Evolutionary conservation across 345 rosid genomes (phyloP).

Genomic region (Crucihimalaya himalaica): DNA sequence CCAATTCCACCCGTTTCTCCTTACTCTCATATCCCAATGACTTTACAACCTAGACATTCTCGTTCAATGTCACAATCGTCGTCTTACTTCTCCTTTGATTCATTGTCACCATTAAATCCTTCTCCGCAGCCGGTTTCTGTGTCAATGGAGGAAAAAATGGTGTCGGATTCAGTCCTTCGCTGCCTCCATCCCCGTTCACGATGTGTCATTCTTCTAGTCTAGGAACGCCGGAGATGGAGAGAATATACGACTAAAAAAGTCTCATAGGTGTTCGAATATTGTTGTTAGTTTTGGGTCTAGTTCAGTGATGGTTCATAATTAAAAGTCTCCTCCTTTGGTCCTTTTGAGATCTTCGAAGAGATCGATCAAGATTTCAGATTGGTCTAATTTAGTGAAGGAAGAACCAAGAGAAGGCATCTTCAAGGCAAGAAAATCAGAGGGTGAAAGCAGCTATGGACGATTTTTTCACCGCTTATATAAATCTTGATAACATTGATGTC

Average conservation of each 20-base stretch:
- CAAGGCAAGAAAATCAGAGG: conserved; percentile 49
- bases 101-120: conserved; percentile 61
- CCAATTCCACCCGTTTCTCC: conserved; percentile 38
- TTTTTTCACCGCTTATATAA: conserved; percentile 64
- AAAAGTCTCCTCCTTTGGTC: conserved; percentile 57
- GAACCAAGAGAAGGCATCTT: conserved; percentile 39
- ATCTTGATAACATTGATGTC: conserved; percentile 61
- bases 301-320: conserved; percentile 41
- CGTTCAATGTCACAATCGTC: conserved; percentile 62
- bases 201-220: conserved; percentile 43
- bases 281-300: conserved; percentile 80
- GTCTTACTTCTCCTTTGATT: conserved; percentile 56
- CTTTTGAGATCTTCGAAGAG: conserved; percentile 56
- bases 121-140: conserved; percentile 51
- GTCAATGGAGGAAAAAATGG: conserved; percentile 69
- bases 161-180: conserved; percentile 48
- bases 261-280: conserved; percentile 85
- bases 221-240: conserved; percentile 48
- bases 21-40: conserved; percentile 45
- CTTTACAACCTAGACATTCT: conserved; percentile 53
- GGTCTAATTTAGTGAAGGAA: conserved; percentile 52
- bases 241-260: conserved; percentile 73
- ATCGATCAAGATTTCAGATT: conserved; percentile 42
- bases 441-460: conserved; percentile 61
- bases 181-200: conserved; percentile 72